These are phyloP conservation scores for Coniferiporia sulphurascens DNA, from an alignment of 1,284 basidiomycete species.

Conservation along the genomic window DNA sequence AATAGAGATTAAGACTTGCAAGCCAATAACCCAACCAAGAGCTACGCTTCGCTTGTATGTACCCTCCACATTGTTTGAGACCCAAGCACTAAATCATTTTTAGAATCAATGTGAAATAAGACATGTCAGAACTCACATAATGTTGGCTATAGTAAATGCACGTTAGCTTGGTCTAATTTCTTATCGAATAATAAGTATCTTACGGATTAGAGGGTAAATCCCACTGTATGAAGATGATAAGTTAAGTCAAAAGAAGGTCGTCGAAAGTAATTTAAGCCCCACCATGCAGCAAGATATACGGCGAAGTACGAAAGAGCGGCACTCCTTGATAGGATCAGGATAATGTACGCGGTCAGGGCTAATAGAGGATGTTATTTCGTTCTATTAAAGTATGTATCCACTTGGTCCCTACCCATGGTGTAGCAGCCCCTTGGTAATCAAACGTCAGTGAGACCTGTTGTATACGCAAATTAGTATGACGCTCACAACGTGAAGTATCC, in stretches of 20 bases:
- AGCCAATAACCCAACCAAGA: constrained; percentile 61
- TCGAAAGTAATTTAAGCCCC: constrained; percentile 18
- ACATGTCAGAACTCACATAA: constrained; percentile 41
- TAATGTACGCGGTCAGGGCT: constrained; percentile 55
- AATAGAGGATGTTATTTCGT: constrained; percentile 33
- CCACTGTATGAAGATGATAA: constrained; percentile 40
- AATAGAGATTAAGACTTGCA: constrained; percentile 27
- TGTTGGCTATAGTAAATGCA: constrained; percentile 45
- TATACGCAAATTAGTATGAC: not conserved
- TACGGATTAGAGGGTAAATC: constrained; percentile 66
- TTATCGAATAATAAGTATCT: constrained; percentile 26
- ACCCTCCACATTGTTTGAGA: constrained; percentile 69
- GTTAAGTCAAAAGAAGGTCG: not conserved
- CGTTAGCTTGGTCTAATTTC: not conserved
- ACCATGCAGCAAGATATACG: constrained; percentile 63
- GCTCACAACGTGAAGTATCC: constrained; percentile 61
- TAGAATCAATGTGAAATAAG: not conserved
- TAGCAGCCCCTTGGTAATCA: constrained; percentile 30
- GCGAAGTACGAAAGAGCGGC: constrained; percentile 65
- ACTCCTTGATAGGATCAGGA: constrained; percentile 57
- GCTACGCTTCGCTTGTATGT: constrained; percentile 72
- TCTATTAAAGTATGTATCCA: constrained; percentile 43
- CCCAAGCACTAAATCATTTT: constrained; percentile 48
- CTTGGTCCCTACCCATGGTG: constrained; percentile 31
- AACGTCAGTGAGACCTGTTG: too few relatives aligned